Evolutionary conservation across 257 asterid genomes (phyloP).

Genomic region (Solanum tarijense): DNA sequence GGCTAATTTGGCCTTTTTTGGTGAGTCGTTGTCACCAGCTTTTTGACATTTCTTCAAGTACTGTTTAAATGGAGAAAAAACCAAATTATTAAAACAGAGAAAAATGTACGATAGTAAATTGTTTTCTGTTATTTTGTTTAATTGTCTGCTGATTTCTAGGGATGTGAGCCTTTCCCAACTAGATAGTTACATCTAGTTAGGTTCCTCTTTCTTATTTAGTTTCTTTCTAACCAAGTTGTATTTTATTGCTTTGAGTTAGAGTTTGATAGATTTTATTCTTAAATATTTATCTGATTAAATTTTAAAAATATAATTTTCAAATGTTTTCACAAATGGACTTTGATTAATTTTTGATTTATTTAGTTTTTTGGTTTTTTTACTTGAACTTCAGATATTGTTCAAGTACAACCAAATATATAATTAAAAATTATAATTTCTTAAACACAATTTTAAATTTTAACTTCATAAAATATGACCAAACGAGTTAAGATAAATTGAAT

Average conservation of each 20-base stretch:
- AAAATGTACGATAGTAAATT: not conserved
- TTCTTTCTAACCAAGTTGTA: not conserved
- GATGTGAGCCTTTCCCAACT: not conserved
- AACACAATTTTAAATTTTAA: no score
- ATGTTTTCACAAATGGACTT: not conserved
- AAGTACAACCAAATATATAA: not conserved
- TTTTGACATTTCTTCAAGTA: not conserved
- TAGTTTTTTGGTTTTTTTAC: not conserved
- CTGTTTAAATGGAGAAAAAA: not conserved
- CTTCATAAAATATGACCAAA: not conserved
- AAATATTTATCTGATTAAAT: not conserved
- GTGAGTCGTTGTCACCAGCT: not conserved
- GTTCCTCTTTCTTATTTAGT: not conserved
- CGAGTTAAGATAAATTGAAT: not conserved
- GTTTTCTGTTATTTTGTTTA: not conserved
- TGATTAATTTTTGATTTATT: not conserved
- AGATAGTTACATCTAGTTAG: not conserved
- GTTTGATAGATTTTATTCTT: not conserved
- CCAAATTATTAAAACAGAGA: not conserved
- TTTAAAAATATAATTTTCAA: no score
- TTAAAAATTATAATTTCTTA: not conserved
- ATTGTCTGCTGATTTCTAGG: not conserved
- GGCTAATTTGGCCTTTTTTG: not conserved
- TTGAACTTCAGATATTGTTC: not conserved
- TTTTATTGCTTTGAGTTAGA: not conserved